Evolutionary conservation across 1,284 basidiomycete genomes (phyloP).

Genomic region (Earliella scabrosa): DNA sequence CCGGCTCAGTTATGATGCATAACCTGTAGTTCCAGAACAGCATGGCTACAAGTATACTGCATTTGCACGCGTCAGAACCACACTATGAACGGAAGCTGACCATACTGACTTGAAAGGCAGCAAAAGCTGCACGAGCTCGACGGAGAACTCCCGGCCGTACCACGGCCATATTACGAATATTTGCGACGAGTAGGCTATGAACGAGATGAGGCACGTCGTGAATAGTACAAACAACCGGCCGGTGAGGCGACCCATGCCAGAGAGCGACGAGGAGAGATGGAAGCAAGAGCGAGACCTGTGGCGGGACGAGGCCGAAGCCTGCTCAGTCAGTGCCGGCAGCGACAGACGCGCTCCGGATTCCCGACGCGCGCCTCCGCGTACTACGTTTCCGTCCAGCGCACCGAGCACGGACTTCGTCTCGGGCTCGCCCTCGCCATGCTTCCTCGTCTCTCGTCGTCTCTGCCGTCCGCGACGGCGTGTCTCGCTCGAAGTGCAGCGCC

Average conservation of each 20-base stretch:
- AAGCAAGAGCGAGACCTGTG: slow-evolving; percentile 6
- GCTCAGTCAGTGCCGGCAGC: background rate
- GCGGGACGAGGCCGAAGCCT: background rate
- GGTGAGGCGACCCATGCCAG: slow-evolving; percentile 51
- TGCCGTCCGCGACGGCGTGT: slow-evolving; percentile 3
- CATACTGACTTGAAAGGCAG: slow-evolving; percentile 85
- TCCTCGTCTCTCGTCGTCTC: slow-evolving; percentile 15
- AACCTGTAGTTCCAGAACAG: slow-evolving; percentile 89
- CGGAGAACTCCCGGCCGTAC: slow-evolving; percentile 75
- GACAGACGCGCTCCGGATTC: background rate
- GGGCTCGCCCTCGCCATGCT: slow-evolving; percentile 13
- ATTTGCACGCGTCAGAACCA: slow-evolving; percentile 7
- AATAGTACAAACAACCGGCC: slow-evolving; percentile 69
- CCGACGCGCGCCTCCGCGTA: background rate
- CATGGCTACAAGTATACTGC: slow-evolving; percentile 74
- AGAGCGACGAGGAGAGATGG: slow-evolving; percentile 38
- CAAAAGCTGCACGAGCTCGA: slow-evolving; percentile 75
- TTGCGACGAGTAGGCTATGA: slow-evolving; percentile 89
- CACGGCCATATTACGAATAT: slow-evolving; percentile 92
- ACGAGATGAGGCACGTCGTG: slow-evolving; percentile 81
- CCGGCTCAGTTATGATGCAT: slow-evolving; percentile 82
- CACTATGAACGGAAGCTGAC: slow-evolving; percentile 1
- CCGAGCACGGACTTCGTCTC: background rate
- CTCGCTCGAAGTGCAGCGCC: background rate
- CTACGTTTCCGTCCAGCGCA: slow-evolving; percentile 1